Evolutionary conservation across 306 rosid species (phyloP), one percentile per base, ranked within the genome.

Genomic region (Begonia fuchsioides): DNA sequence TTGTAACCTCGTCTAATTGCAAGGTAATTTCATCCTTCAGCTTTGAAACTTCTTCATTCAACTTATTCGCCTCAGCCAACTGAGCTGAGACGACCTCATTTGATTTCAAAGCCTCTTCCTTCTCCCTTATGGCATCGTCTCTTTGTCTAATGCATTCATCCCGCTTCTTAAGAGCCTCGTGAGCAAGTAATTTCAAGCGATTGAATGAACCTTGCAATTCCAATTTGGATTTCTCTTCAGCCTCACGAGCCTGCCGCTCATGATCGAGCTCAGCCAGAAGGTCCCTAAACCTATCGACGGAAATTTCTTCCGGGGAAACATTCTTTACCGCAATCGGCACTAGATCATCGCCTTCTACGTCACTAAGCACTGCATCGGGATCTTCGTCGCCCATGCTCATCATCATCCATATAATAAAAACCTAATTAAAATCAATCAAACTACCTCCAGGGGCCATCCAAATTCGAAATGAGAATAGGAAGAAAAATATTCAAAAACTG

Each of bases 331-430:
- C 35, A 26, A 68, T 62, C 57, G 87, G 76, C 58, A 35, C 68
- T 12, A 83, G 71, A 52, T 82, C 92, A 12, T 74, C 94, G 15
- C 68, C 83, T 54, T 90, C 98, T 53, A 90, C 94, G 52, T 90
- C 98, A 61, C 98, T 90, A 58, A 90, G 92, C 47, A 90, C 85
- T 47, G 85, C 85, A 63, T 90, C 94, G 45, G 65, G 66, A 59
- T 84, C 97, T 3, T 69, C 71, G 49, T 73, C 76, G 47, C 74
- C 81, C 50, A 61, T 50, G 62, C 72, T 77, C 54, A 94, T 71
- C 97, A 90, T 90, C 60, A 41, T 55, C 56, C 32, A 49, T 15
- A 50, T 5, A 7, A 15, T 59, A 32, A 14, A 11, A 57, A 13
- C 56, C 68, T 59, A 63, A 48, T 54, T 41, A 63, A 62, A 63